Base-by-base conservation (phyloP, 305 asterid genomes). In the Withania somnifera region DNA sequence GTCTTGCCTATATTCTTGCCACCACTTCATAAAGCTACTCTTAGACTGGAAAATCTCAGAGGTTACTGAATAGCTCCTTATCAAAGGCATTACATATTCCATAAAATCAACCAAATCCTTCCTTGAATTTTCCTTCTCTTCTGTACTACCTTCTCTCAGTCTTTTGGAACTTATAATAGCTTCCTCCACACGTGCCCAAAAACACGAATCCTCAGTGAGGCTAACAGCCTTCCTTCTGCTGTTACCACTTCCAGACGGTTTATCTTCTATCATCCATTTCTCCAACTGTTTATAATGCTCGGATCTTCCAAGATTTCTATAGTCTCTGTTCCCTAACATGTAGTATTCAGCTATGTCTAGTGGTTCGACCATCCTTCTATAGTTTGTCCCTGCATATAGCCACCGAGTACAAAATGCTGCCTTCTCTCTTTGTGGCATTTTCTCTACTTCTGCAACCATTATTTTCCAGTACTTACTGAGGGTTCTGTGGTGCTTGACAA, bases 161-260 rank as follows among this genome's bases (percentile, higher is more conserved):
- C 68, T 38, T 64, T 13, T 47, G 73, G 85, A 85, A 63, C 32
- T 53, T 56, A 83, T 60, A 54, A 78, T 63, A 24, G 87, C 90
- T 54, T 87, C 90, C 83, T 87, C 90, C 60, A 87, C 86, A 78
- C 69, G 76, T 1, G 88, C 90, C 90, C 88, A 85, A 64, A 87
- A 85, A 78, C 88, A 83, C 14, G 90, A 87, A 81, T 85, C 85
- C 63, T 83, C 84, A 0, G 85, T 87, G 24, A 85, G 84, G 69
- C 83, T 71, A 78, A 73, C 67, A 15, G 88, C 69, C 11, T 56
- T 78, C 17, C 26, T 85, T 77, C 81, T 82, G 58, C 53, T 20
- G 36, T 40, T 71, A 17, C 64, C 81, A 19, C 20, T 22, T 45
- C 56, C 79, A 4, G 40, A n/a, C 0, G 64, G 22, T 66, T 61